Conservation (phyloP, 306 rosid genomes). For the Vicia faba region DNA sequence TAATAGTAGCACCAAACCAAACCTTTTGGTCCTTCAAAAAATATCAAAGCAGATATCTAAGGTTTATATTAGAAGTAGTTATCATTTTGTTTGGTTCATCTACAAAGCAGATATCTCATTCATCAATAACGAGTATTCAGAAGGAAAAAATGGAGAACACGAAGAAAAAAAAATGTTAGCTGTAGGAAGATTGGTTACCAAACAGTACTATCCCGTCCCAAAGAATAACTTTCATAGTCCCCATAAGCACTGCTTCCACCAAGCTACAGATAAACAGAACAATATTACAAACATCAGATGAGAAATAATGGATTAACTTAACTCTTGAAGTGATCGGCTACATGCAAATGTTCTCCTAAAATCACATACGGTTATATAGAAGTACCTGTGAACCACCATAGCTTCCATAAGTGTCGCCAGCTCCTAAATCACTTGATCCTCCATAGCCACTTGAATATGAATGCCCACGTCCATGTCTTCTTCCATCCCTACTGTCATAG, state of each 20-base stretch:
- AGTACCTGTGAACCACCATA: constrained; percentile 90
- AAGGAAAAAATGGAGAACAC: not conserved
- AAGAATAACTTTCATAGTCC: constrained; percentile 83
- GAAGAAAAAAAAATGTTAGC: constrained; percentile 17
- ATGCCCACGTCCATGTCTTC: constrained; percentile 88
- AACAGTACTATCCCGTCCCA: constrained; percentile 68
- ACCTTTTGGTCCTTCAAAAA: constrained; percentile 10
- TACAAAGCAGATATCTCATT: not conserved
- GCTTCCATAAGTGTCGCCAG: constrained; percentile 71
- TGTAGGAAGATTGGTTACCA: constrained; percentile 59
- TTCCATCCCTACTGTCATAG: constrained; percentile 83
- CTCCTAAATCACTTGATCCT: constrained; percentile 70
- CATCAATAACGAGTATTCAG: constrained; percentile 3
- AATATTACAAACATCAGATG: constrained; percentile 31
- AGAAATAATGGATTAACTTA: constrained; percentile 17
- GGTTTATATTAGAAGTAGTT: not conserved
- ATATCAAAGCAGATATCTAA: constrained; percentile 10
- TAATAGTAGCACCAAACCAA: constrained; percentile 21
- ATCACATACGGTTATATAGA: not conserved
- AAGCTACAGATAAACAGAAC: constrained; percentile 57
- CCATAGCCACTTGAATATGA: constrained; percentile 79
- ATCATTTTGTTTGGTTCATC: constrained; percentile 8
- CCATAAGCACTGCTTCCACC: constrained; percentile 77
- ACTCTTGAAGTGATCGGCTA: constrained; percentile 22
- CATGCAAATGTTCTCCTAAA: constrained; percentile 18